Evolutionary conservation across 2,329 filamentous ascomycete genomes (phyloP), one percentile per base, ranked within the genome.

Genomic region (Sporothrix curviconia): DNA sequence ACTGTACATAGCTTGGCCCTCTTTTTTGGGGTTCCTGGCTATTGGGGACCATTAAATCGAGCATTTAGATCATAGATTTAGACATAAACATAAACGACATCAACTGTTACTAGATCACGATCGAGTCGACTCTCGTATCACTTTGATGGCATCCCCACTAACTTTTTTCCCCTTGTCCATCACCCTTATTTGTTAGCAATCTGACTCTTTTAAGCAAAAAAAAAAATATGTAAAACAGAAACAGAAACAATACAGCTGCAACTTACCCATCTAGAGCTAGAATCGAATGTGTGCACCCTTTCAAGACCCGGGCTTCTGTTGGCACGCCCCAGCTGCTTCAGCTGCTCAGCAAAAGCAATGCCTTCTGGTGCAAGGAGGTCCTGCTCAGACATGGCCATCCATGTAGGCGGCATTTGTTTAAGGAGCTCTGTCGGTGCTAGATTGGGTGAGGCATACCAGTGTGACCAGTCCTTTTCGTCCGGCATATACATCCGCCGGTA

Each of bases 401-500:
- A 71, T 1, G 67, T 68, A 28, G 56, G 65, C 8, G 70, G 70
- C 12, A 68, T 62, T 15, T 60, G 63, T 15, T 34, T 55, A 11
- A 72, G 42, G 3, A 70, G 32, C 3, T 52, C n/a, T 1, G 59
- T 51, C 0, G 68, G 62, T 3, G 68, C 65, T n/a, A 64, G 52
- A 32, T 68, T 68, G 4, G 70, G 70, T 15, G 68, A 70, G 3
- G 69, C 67, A 15, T 71, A 65, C 64, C 69, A 71, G 36, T 59
- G 60, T 8, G 47, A 53, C 32, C 62, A 65, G 14, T 68, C 60
- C 1, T 61, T 60, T 7, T 63, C 54, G n/a, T 60, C 60, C 1
- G 66, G 49, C 19, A 72, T 63, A 43, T 72, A 72, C 53, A 70
- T 65, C 25, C 64, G 58, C n/a, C 70, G 69, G 53, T 72, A 72